A percentile compares a stretch with the other conserved stretches of the same genome.
Evolutionary conservation across 2,329 filamentous ascomycete genomes (phyloP).

Genomic region (Colletotrichum gloeosporioides): DNA sequence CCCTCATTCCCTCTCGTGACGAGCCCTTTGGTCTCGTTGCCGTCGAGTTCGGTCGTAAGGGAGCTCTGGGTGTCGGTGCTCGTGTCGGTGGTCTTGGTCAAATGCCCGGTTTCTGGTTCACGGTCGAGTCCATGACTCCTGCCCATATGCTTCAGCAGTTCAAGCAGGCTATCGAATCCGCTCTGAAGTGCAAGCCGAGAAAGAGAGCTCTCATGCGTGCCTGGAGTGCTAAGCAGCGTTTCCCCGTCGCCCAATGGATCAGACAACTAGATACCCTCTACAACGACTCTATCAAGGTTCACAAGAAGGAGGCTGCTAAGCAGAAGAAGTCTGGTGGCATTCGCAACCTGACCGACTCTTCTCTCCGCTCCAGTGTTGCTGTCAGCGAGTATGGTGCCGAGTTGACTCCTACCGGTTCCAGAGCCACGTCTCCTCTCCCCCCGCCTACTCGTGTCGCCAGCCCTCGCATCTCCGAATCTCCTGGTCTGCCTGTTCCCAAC

Average conservation of each 20-base stretch:
- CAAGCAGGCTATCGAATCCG: constrained; percentile 66
- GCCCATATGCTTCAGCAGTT: constrained; percentile 70
- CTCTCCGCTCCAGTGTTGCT: constrained; percentile 11
- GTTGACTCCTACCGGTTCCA: constrained; percentile 3
- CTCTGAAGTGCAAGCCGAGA: constrained; percentile 60
- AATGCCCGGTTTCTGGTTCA: constrained; percentile 77
- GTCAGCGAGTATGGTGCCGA: constrained; percentile 14
- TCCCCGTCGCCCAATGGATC: constrained; percentile 72
- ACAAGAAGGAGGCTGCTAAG: constrained; percentile 33
- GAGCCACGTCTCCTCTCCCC: constrained; percentile 12
- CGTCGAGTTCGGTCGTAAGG: constrained; percentile 72
- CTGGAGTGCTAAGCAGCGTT: constrained; percentile 67
- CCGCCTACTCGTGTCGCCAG: constrained; percentile 13
- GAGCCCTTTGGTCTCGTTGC: constrained; percentile 74
- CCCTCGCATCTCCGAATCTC: constrained; percentile 10
- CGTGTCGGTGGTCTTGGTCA: constrained; percentile 71
- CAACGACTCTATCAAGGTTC: constrained; percentile 61
- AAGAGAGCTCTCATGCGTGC: constrained; percentile 68
- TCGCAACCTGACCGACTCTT: constrained; percentile 16
- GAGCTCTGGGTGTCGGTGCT: constrained; percentile 69
- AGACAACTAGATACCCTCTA: constrained; percentile 69
- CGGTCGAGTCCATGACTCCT: constrained; percentile 68
- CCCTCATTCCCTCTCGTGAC: constrained; percentile 71
- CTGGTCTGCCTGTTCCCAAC: constrained; percentile 15
- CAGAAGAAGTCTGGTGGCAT: constrained; percentile 19